Evolutionary conservation across 177 flowering plant genomes (phyloP).

Genomic region (Vitis hybrid): DNA sequence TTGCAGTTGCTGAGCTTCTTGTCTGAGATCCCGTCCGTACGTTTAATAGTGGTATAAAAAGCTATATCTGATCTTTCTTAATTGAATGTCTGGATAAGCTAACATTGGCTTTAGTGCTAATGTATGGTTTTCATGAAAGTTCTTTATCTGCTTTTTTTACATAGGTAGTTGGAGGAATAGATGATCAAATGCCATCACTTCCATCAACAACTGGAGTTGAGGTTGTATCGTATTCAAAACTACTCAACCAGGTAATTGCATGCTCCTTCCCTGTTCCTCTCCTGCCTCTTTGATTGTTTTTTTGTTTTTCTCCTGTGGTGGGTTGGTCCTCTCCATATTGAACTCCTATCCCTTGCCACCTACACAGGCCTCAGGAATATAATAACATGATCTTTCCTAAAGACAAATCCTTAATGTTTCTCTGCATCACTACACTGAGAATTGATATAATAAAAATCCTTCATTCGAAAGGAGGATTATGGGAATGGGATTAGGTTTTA

Average conservation of each 20-base stretch:
- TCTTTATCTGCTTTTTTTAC: slow-evolving; percentile 8
- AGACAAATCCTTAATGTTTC: no score
- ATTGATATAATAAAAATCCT: no score
- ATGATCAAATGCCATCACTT: slow-evolving; percentile 79
- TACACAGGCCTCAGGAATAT: no score
- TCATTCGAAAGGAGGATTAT: no score
- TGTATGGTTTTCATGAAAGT: not conserved
- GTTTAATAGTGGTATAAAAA: slow-evolving; percentile 84
- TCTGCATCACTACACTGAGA: no score
- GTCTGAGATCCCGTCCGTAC: slow-evolving; percentile 82
- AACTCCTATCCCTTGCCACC: no score
- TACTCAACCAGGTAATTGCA: slow-evolving; percentile 70
- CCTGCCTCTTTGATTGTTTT: no score
- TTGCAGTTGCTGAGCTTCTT: slow-evolving; percentile 85
- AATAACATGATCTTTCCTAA: no score
- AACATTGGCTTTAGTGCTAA: not conserved
- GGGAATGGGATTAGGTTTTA: no score
- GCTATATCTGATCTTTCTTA: slow-evolving; percentile 1
- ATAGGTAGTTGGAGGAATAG: slow-evolving; percentile 91
- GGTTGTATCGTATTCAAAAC: slow-evolving; percentile 69
- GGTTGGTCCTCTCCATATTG: no score
- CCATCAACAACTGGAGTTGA: slow-evolving; percentile 70
- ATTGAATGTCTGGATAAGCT: slow-evolving; percentile 4
- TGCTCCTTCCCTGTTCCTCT: not conserved
- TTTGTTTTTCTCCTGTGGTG: no score